Evolutionary conservation across 2,329 filamentous ascomycete genomes (phyloP), one percentile per base, ranked within the genome.

Genomic region (Tolypocladium guangdongense): DNA sequence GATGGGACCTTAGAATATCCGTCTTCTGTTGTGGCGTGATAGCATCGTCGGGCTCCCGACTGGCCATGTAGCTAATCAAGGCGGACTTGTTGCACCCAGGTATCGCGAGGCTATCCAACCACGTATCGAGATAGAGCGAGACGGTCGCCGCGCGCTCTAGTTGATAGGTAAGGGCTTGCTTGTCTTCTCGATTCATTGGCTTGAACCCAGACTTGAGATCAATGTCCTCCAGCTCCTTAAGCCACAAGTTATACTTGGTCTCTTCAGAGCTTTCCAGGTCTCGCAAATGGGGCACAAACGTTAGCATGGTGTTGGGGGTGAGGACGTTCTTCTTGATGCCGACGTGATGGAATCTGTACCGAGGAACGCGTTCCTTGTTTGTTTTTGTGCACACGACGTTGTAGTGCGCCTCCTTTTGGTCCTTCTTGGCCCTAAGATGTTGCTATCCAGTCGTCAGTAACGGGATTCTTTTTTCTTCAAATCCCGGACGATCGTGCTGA

Each of bases 261-360:
- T 81, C 79, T 60, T 82, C 78, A n/a, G 74, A 74, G 27, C 75
- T 75, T 48, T 78, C 75, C 32, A 83, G 67, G 56, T 83, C 80
- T 52, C 78, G 74, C 50, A 83, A 65, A 63, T 82, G 78, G 16
- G 80, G 80, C 16, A 82, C 78, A 61, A 81, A 83, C 35, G 77
- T 81, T 52, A 82, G 70, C 70, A 80, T 78, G 1, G 79, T 81
- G 60, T 82, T 81, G 4, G 79, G 78, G 0, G 80, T 80, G 33
- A 82, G 69, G 37, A 83, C 75, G 53, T 82, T 83, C 62, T 78
- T 81, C 61, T 71, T 73, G 51, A 83, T 80, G 60, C 81, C 77
- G 38, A 82, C 76, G 55, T 82, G 78, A 58, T 83, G 80, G 57
- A 81, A 82, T 33, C 76, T 70, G 60, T 83, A 83, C 30, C 68